Base-by-base conservation (phyloP, 352 stramenopile genomes). In the Phytophthora niederhauseri region DNA sequence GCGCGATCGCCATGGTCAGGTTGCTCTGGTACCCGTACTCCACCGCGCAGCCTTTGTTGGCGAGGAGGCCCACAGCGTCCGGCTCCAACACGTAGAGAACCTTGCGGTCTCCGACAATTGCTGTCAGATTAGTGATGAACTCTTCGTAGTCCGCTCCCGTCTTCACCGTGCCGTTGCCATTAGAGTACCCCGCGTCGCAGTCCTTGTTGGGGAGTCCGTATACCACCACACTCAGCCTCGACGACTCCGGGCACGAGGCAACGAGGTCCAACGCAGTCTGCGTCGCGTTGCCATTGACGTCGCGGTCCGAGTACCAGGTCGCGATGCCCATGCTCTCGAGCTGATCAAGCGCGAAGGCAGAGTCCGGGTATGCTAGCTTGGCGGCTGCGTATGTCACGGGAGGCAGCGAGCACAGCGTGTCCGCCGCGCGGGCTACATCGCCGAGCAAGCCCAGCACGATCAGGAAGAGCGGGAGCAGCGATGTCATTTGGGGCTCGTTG, bases 151-250 rank as follows among this genome's bases (percentile, higher is more conserved):
- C 66, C 0, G 4, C 72, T 0, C 65, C 61, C 26, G 81, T 89
- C 41, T 72, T 84, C 58, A 79, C 75, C 0, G 67, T 73, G 28
- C 72, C 66, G 6, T 74, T 58, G 1, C 63, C 69, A 26, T 65
- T 65, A 20, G 82, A 92, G 58, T 84, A 87, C 12, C 73, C 76
- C 0, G 79, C 81, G 6, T 81, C 73, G 57, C 86, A 94, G 76
- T 94, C 86, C 55, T 94, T 94, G 62, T 90, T 89, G 3, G 86
- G 84, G 28, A 94, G 70, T 28, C 86, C 86, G 67, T 92, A 94
- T 24, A 94, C 76, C 6, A 92, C 81, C 34, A 91, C 64, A 30
- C 56, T 89, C 26, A 91, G 54, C 30, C 81, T 73, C 38, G 78
- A 83, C 3, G 72, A 74, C 14, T 75, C 63, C 0, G 66, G 49